Conservation (phyloP, 2,329 filamentous ascomycete genomes). For the Fusarium annulatum region DNA sequence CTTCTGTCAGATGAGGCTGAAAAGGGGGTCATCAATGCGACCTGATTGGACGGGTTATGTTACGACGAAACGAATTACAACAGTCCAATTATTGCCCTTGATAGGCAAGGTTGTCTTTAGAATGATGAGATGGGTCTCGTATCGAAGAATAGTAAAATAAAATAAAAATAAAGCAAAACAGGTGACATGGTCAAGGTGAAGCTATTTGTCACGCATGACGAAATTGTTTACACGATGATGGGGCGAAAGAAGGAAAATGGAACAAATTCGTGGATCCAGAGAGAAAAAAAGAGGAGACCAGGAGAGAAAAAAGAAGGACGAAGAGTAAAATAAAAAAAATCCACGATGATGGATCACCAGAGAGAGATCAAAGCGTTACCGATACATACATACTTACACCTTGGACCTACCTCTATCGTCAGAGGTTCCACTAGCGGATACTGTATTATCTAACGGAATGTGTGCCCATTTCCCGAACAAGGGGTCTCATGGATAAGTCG, state of each 20-base stretch:
- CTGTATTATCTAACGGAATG: conserved; percentile 47
- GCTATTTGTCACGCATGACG: conserved; percentile 42
- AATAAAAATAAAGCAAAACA: neutral
- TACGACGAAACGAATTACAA: conserved; percentile 11
- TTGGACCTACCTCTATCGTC: conserved; percentile 7
- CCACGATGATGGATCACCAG: neutral
- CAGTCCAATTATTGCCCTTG: conserved; percentile 8
- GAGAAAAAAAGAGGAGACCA: neutral
- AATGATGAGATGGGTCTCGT: neutral
- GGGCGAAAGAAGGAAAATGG: conserved; percentile 27
- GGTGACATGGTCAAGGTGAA: conserved; percentile 7
- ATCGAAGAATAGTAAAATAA: neutral
- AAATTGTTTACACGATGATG: conserved; percentile 7
- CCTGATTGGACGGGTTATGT: conserved; percentile 17
- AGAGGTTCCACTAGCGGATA: conserved; percentile 34
- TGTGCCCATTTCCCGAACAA: conserved; percentile 40
- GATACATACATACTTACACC: neutral
- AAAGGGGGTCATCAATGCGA: conserved; percentile 29
- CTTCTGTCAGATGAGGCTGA: conserved; percentile 40
- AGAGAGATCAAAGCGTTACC: conserved; percentile 28
- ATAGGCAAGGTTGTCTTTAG: neutral
- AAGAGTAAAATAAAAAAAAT: neutral
- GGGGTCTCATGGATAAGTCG: conserved; percentile 44
- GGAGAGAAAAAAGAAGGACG: neutral
- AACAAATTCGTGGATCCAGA: conserved; percentile 27